Conservation (phyloP, 495 filamentous ascomycete species). For the Beverwykella pulmonaria region DNA sequence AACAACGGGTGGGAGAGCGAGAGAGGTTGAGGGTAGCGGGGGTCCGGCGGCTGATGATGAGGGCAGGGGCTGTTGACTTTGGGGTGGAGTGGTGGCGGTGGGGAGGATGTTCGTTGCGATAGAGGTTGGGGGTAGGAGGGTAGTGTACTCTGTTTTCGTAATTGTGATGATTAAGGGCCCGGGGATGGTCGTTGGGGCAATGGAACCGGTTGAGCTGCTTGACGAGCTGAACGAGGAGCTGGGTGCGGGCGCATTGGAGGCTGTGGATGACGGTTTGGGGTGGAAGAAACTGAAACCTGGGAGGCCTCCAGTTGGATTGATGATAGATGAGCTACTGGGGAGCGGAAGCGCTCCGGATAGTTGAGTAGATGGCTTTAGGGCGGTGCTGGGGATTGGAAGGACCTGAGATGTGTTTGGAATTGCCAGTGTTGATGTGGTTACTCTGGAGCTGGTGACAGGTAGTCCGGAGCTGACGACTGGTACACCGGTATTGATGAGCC, state of each 20-base stretch:
- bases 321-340: background rate
- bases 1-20: conserved; percentile 17
- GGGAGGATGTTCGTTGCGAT: background rate
- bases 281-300: background rate
- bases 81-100: background rate
- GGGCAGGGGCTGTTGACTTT: background rate
- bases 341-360: background rate
- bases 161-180: conserved; percentile 17
- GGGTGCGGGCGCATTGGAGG: background rate
- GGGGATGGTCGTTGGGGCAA: background rate
- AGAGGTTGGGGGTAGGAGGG: background rate
- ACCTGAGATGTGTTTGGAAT: background rate
- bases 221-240: background rate
- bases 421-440: background rate
- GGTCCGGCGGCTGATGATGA: conserved; percentile 9
- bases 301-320: background rate
- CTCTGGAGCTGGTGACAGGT: background rate
- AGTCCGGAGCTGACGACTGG: background rate
- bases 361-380: background rate
- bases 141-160: conserved; percentile 29
- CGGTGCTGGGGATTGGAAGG: background rate
- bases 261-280: background rate
- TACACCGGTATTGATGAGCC: background rate
- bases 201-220: conserved; percentile 5
- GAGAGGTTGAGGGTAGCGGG: conserved; percentile 12